Evolutionary conservation across 371 early-diverging fungal genomes (phyloP), one percentile per base, ranked within the genome.

Genomic region (Parasitella parasitica): DNA sequence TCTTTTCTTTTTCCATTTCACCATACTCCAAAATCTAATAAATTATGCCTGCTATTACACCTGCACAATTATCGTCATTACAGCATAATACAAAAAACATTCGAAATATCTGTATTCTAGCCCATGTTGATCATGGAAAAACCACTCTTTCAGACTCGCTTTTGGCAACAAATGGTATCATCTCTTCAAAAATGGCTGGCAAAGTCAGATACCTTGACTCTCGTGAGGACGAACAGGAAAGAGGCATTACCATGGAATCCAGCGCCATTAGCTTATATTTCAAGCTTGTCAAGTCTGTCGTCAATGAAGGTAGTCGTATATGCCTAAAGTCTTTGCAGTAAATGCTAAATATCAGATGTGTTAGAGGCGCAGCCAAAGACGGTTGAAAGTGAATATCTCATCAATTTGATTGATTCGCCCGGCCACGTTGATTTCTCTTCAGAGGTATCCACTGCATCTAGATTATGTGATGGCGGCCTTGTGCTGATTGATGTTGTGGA

Each of bases 171-270:
- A 95, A 98, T 67, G 99, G 99, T 30, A 94, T 98, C 72, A 97
- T 99, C 63, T 96, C 97, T 24, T 84, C 89, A 49, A 94, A 94
- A 72, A 84, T 97, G 53, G 98, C 99, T 1, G 99, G 99, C 16
- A 96, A 97, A 67, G 90, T 98, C n/a, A 87, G 99, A 28, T 99
- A 97, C 64, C 82, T 99, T 51, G 99, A 99, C 84, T 94, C 92
- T 49, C 83, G 99, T 43, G 93, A 95, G 66, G 99, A 99, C 75
- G 99, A 99, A 76, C 99, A 99, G 76, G 89, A 94, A 71, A 89
- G 99, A 43, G 99, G 99, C 20, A 99, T 99, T 69, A 99, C 99
- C 0, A 97, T 99, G 96, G 98, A 99, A 82, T 91, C 98, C 15
- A 92, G 94, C 60, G 96, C 94, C 1, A 96, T 99, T 57, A 93